Evolutionary conservation across 2,329 filamentous ascomycete species (phyloP), one percentile per base, ranked within the genome.

Genomic region (Calonectria pseudoreteaudii): DNA sequence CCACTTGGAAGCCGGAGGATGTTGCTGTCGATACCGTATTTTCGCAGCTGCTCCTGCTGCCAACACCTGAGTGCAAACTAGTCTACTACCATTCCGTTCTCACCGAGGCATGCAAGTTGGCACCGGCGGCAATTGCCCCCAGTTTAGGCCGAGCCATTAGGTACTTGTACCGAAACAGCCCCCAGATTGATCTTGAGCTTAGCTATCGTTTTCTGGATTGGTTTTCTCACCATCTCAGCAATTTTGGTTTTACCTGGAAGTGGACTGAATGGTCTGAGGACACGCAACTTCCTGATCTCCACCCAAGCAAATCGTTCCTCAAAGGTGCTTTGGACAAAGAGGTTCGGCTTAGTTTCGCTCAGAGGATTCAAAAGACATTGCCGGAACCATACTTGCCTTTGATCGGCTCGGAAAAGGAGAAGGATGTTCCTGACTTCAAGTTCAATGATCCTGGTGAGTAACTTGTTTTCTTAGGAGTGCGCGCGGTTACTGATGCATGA

Each of bases 211-310:
- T 98, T 86, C 89, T 98, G 82, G 96, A 98, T 83, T 99, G 97
- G 97, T 99, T 99, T 82, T 91, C 96, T 23, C 97, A 99, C 84
- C 97, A 99, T 86, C 87, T 99, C 78, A 98, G 96, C 86, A 99
- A 99, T 86, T 99, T 99, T 83, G 97, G 98, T 68, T 99, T 98
- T 83, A 97, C 97, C 13, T 99, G 97, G 97, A 98, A 98, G 86
- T 99, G 97, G 97, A 93, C 94, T 20, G 97, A 99, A 86, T 99
- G 97, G 97, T 90, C 94, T 62, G 95, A 96, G 20, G 95, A 98
- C 82, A 92, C 98, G 20, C 89, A 92, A 53, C 89, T 97, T 31
- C 91, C 94, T 0, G 88, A 93, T 74, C 86, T 97, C 41, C 92
- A 98, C 82, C 96, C 97, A 1, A 94, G 93, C 86, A 98, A 98